Conservation (phyloP, 257 asterid species). For the Nicotiana sylvestris region DNA sequence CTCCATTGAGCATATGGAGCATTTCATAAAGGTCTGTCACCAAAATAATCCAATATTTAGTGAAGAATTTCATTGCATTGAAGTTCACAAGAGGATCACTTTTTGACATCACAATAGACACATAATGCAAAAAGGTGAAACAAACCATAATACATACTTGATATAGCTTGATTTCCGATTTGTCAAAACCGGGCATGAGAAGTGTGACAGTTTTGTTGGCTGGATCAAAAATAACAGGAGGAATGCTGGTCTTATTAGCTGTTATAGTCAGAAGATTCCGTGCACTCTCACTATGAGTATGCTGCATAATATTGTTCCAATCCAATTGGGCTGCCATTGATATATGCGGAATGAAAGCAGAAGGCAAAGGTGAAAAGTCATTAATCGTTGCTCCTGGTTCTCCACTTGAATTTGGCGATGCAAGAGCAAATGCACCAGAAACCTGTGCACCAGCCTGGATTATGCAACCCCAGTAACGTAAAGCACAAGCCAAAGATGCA, state of each 20-base stretch:
- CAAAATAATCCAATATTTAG: background rate
- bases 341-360: constrained; percentile 54
- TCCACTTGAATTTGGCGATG: constrained; percentile 24
- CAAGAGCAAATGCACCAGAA: constrained; percentile 68
- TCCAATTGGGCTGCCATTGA: constrained; percentile 27
- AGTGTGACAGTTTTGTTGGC: constrained; percentile 63
- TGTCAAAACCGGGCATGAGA: constrained; percentile 96
- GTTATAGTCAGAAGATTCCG: constrained; percentile 43
- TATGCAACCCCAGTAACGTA: constrained; percentile 89
- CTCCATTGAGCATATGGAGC: background rate
- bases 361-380: constrained; percentile 61
- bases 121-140: background rate
- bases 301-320: constrained; percentile 54
- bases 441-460: constrained; percentile 82
- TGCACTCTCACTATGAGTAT: constrained; percentile 44
- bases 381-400: constrained; percentile 23
- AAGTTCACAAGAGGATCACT: background rate
- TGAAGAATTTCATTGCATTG: background rate
- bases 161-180: constrained; percentile 94
- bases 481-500: constrained; percentile 49
- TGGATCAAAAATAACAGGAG: constrained; percentile 56
- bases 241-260: constrained; percentile 18
- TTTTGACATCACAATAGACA: background rate
- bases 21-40: background rate
- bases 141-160: constrained; percentile 45